These are phyloP conservation scores for Alternaria ethzedia DNA, from an alignment of 2,329 filamentous ascomycete species.

Conservation along the genomic window DNA sequence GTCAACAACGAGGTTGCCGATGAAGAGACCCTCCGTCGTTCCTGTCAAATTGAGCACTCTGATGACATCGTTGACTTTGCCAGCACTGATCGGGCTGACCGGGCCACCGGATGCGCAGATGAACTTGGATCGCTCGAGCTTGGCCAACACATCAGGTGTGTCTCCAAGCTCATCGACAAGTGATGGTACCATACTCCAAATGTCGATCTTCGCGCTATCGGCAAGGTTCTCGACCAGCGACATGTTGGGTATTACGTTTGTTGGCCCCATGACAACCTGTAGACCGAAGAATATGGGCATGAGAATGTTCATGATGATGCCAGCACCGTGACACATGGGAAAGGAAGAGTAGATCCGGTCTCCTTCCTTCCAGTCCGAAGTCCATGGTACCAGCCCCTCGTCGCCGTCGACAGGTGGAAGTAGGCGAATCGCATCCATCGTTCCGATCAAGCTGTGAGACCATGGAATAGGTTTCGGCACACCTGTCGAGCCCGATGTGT, in stretches of 20 bases:
- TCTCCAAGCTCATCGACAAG: slow-evolving; percentile 33
- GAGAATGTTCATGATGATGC: slow-evolving; percentile 52
- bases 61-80: slow-evolving; percentile 24
- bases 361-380: slow-evolving; percentile 27
- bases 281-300: slow-evolving; percentile 48
- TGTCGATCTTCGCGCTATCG: slow-evolving; percentile 41
- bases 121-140: slow-evolving; percentile 24
- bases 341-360: slow-evolving; percentile 40
- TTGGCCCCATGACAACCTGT: slow-evolving; percentile 48
- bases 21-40: slow-evolving; percentile 31
- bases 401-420: slow-evolving; percentile 43
- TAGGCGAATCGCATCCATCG: slow-evolving; percentile 49
- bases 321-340: slow-evolving; percentile 48
- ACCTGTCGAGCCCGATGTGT: slow-evolving; percentile 48
- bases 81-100: slow-evolving; percentile 20
- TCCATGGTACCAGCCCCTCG: slow-evolving; percentile 25
- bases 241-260: slow-evolving; percentile 46
- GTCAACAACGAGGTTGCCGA: slow-evolving; percentile 19
- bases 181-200: slow-evolving; percentile 31
- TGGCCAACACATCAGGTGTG: slow-evolving; percentile 24
- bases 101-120: slow-evolving; percentile 48
- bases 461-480: slow-evolving; percentile 44
- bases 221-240: slow-evolving; percentile 44
- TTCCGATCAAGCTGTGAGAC: slow-evolving; percentile 42
- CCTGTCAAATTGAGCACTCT: slow-evolving; percentile 29